These are phyloP conservation scores for Rhizoclosmatium globosum DNA, from an alignment of 192 early-diverging fungal species.

Conservation along the genomic window DNA sequence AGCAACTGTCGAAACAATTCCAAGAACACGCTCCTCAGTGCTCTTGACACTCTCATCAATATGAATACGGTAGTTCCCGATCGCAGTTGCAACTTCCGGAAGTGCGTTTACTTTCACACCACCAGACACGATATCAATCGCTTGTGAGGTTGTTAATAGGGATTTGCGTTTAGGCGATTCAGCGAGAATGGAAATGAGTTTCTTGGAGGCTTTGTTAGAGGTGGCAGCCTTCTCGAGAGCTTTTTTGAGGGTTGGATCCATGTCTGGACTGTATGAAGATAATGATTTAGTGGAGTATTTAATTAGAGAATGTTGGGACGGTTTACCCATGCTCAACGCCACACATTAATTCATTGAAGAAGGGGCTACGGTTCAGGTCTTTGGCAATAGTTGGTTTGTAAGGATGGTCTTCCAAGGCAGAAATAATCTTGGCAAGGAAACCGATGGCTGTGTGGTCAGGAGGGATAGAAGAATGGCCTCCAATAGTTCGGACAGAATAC, in stretches of 20 bases:
- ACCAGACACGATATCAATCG: slow-evolving; percentile 51
- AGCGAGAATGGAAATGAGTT: slow-evolving; percentile 26
- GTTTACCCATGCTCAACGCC: slow-evolving; percentile 26
- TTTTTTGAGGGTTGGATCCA: slow-evolving; percentile 31
- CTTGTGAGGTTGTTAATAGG: slow-evolving; percentile 50
- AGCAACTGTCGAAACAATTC: slow-evolving; percentile 19
- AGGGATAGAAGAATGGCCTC: slow-evolving; percentile 51
- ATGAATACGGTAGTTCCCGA: slow-evolving; percentile 52
- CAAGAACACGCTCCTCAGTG: slow-evolving; percentile 20
- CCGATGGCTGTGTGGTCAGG: slow-evolving; percentile 48
- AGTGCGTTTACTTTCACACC: slow-evolving; percentile 58
- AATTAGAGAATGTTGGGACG: background rate
- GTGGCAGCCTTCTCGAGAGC: slow-evolving; percentile 19
- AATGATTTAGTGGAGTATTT: background rate
- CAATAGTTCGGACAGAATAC: slow-evolving; percentile 31
- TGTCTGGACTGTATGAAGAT: slow-evolving; percentile 9
- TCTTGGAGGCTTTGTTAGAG: slow-evolving; percentile 10
- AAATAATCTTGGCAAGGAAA: slow-evolving; percentile 27
- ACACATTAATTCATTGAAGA: slow-evolving; percentile 39
- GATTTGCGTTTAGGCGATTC: background rate
- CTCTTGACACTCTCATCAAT: background rate
- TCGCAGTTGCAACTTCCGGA: slow-evolving; percentile 37
- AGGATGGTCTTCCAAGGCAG: slow-evolving; percentile 36
- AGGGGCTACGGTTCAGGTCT: slow-evolving; percentile 33
- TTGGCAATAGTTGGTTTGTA: slow-evolving; percentile 7